These are phyloP conservation scores for Pleurotus giganteus DNA, from an alignment of 768 basidiomycete genomes.

Conservation along the genomic window DNA sequence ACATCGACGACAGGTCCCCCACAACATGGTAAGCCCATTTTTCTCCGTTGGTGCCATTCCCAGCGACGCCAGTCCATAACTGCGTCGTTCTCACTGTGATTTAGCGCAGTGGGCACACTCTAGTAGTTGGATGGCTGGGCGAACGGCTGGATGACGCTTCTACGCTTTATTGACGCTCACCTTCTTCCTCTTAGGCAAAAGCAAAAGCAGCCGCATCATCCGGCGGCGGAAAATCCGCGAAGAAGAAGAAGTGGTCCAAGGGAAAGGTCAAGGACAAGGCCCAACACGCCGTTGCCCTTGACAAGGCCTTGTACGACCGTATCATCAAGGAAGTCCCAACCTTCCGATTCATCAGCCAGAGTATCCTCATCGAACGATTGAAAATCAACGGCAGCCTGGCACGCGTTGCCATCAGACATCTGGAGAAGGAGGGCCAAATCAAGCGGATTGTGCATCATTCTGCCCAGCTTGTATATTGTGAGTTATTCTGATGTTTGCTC, in stretches of 20 bases:
- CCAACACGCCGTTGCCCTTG: slow-evolving; percentile 91
- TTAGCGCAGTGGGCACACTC: background rate
- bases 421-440: slow-evolving; percentile 93
- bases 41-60: background rate
- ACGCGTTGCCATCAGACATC: slow-evolving; percentile 83
- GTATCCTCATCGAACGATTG: slow-evolving; percentile 97
- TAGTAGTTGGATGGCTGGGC: slow-evolving; percentile 36
- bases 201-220: slow-evolving; percentile 81
- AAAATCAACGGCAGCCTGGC: slow-evolving; percentile 96
- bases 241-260: slow-evolving; percentile 99
- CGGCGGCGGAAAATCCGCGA: slow-evolving; percentile 82
- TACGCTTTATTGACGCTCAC: slow-evolving; percentile 19
- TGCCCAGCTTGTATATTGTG: slow-evolving; percentile 93
- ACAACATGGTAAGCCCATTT: slow-evolving; percentile 2
- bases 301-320: slow-evolving; percentile 90
- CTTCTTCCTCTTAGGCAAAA: slow-evolving; percentile 47
- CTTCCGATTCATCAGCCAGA: slow-evolving; percentile 98
- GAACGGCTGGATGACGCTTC: slow-evolving; percentile 32
- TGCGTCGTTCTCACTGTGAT: background rate
- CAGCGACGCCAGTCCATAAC: background rate
- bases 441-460: slow-evolving; percentile 97
- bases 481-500: slow-evolving; percentile 31
- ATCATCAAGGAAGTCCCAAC: slow-evolving; percentile 98
- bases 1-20: slow-evolving; percentile 5
- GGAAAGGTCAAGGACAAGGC: slow-evolving; percentile 99